Evolutionary conservation across 352 stramenopile species (phyloP).

Genomic region (Phytophthora fragariae): DNA sequence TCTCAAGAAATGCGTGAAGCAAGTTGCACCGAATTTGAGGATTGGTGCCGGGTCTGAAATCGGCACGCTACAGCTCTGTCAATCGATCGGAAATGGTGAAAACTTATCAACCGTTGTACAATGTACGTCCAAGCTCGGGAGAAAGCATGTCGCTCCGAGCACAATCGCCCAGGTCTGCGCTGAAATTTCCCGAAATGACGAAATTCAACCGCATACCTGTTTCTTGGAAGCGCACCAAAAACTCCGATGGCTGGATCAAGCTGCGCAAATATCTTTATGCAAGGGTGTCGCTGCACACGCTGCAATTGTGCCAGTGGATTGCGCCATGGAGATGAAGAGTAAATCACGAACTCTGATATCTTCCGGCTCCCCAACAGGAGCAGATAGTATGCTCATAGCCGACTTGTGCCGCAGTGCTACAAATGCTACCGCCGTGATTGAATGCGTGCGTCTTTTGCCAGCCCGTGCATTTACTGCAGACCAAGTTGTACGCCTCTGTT

Average conservation of each 20-base stretch:
- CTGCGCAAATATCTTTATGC: slow-evolving; percentile 45
- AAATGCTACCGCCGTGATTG: slow-evolving; percentile 30
- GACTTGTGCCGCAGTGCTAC: slow-evolving; percentile 36
- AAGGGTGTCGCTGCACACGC: slow-evolving; percentile 16
- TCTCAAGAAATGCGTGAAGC: slow-evolving; percentile 44
- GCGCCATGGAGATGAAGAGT: slow-evolving; percentile 36
- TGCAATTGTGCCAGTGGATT: slow-evolving; percentile 42
- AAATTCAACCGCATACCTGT: slow-evolving; percentile 44
- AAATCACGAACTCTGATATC: slow-evolving; percentile 13
- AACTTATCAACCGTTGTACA: slow-evolving; percentile 26
- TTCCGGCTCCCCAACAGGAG: not conserved
- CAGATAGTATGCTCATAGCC: slow-evolving; percentile 30
- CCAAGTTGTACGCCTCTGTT: slow-evolving; percentile 42
- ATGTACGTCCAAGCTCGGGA: slow-evolving; percentile 37
- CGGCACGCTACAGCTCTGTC: slow-evolving; percentile 40
- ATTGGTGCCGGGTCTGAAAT: slow-evolving; percentile 12
- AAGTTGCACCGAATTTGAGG: slow-evolving; percentile 29
- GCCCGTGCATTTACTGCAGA: slow-evolving; percentile 21
- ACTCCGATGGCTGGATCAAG: slow-evolving; percentile 59
- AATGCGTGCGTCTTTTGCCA: slow-evolving; percentile 43
- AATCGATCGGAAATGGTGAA: slow-evolving; percentile 13
- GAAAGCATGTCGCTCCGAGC: slow-evolving; percentile 21
- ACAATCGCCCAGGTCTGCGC: slow-evolving; percentile 48
- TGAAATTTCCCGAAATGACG: not conserved
- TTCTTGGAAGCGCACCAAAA: slow-evolving; percentile 51